Percentiles rank a stretch among this genome's conserved stretches.
These are phyloP conservation scores for Hansfordia pulvinata DNA, from an alignment of 2,329 filamentous ascomycete genomes.

Conservation along the genomic window DNA sequence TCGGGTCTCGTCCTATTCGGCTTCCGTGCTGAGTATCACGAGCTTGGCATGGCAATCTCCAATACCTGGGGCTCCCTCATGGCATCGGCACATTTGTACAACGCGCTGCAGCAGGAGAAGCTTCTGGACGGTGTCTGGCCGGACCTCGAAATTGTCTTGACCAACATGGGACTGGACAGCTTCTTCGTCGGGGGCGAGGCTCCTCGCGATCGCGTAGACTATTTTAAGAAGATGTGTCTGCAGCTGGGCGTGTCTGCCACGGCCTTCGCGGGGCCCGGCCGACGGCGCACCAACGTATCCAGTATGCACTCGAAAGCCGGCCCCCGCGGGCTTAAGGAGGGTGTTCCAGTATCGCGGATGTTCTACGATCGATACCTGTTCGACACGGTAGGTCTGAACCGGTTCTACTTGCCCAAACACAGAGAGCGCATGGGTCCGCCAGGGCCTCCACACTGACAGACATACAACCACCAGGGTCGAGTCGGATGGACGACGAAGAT, in stretches of 20 bases:
- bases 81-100: slow-evolving; percentile 25
- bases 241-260: slow-evolving; percentile 22
- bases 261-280: slow-evolving; percentile 11
- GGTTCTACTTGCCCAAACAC: too few species aligned
- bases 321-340: slow-evolving; percentile 15
- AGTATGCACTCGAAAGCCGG: slow-evolving; percentile 14
- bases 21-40: slow-evolving; percentile 16
- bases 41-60: slow-evolving; percentile 17
- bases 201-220: slow-evolving; percentile 18
- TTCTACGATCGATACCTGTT: slow-evolving; percentile 21
- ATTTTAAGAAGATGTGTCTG: slow-evolving; percentile 21
- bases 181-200: slow-evolving; percentile 23
- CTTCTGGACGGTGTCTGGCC: slow-evolving; percentile 16
- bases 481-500: too few species aligned
- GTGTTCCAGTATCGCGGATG: slow-evolving; percentile 18
- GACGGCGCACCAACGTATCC: slow-evolving; percentile 5
- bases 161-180: slow-evolving; percentile 13
- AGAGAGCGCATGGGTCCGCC: too few species aligned
- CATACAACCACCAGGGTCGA: too few species aligned
- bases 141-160: slow-evolving; percentile 23
- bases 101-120: slow-evolving; percentile 18
- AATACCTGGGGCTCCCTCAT: slow-evolving; percentile 25
- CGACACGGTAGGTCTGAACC: too few species aligned
- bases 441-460: too few species aligned
- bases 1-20: slow-evolving; percentile 23